Percentiles rank a stretch among this genome's conserved stretches.
Evolutionary conservation across 495 filamentous ascomycete genomes (phyloP).

Genomic region (Saxophila tyrrhenica): DNA sequence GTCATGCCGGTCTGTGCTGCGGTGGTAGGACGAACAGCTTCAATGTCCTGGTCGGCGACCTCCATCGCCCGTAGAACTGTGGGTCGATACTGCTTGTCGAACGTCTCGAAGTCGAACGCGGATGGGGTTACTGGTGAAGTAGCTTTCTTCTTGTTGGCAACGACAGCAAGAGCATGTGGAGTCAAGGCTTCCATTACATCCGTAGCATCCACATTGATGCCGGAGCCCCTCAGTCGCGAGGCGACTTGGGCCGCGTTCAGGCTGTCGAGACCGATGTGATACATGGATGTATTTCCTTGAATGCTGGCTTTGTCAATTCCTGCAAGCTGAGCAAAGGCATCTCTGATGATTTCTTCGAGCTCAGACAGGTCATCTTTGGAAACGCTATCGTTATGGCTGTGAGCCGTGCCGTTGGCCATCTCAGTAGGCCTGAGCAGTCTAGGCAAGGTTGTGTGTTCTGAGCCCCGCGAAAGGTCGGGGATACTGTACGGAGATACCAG

Average conservation of each 20-base stretch:
- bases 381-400: not conserved
- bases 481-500: not conserved
- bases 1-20: constrained; percentile 53
- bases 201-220: constrained; percentile 40
- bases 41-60: constrained; percentile 20
- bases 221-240: constrained; percentile 21
- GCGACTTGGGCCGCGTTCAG: constrained; percentile 36
- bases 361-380: constrained; percentile 35
- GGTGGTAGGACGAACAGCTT: constrained; percentile 51
- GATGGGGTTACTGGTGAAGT: not conserved
- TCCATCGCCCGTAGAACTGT: constrained; percentile 9
- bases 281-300: constrained; percentile 27
- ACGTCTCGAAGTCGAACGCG: constrained; percentile 26
- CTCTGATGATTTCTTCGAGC: constrained; percentile 40
- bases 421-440: no score
- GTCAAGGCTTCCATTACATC: constrained; percentile 59
- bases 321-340: constrained; percentile 46
- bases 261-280: constrained; percentile 34
- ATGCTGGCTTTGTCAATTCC: constrained; percentile 15
- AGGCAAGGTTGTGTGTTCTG: not conserved
- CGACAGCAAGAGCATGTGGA: constrained; percentile 34
- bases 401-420: not conserved
- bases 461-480: not conserved
- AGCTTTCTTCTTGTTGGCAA: not conserved
- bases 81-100: constrained; percentile 33